Percentiles rank a stretch among this genome's conserved stretches.
These are phyloP conservation scores for Monosporozyma siamensis DNA, from an alignment of 805 yeast species.

Conservation along the genomic window DNA sequence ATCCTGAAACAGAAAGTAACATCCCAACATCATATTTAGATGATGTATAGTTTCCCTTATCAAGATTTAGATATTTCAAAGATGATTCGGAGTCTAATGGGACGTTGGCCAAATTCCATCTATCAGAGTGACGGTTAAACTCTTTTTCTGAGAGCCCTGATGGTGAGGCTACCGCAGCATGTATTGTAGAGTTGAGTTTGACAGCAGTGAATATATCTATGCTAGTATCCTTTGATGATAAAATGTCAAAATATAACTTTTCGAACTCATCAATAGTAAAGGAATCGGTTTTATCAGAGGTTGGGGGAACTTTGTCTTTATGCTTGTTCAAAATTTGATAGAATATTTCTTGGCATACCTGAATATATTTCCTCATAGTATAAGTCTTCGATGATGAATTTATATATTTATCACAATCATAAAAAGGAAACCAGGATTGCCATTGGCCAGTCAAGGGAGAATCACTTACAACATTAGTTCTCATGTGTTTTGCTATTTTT, in stretches of 20 bases:
- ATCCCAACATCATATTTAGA: slow-evolving; percentile 44
- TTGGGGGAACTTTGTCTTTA: slow-evolving; percentile 8
- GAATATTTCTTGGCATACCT: slow-evolving; percentile 4
- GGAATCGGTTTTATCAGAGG: slow-evolving; percentile 14
- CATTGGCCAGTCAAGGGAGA: background rate
- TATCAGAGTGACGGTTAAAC: slow-evolving; percentile 16
- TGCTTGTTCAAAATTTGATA: slow-evolving; percentile 24
- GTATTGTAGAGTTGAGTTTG: slow-evolving; percentile 29
- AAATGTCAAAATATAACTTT: slow-evolving; percentile 35
- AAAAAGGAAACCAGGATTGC: background rate
- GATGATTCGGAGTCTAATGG: slow-evolving; percentile 43
- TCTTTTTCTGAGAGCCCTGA: slow-evolving; percentile 15
- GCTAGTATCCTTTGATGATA: slow-evolving; percentile 23
- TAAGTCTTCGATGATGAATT: background rate
- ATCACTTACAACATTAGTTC: background rate
- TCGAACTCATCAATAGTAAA: slow-evolving; percentile 29
- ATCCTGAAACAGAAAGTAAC: slow-evolving; percentile 45
- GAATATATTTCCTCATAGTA: background rate
- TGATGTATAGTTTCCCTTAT: slow-evolving; percentile 33
- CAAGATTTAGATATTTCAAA: slow-evolving; percentile 37
- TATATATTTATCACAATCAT: background rate
- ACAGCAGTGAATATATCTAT: slow-evolving; percentile 33
- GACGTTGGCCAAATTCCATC: slow-evolving; percentile 53
- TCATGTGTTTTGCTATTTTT: slow-evolving; percentile 42
- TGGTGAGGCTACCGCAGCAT: slow-evolving; percentile 34